phyloP scores from a whole-genome alignment of 257 asterid genomes.

The Plectranthus barbatus region DNA sequence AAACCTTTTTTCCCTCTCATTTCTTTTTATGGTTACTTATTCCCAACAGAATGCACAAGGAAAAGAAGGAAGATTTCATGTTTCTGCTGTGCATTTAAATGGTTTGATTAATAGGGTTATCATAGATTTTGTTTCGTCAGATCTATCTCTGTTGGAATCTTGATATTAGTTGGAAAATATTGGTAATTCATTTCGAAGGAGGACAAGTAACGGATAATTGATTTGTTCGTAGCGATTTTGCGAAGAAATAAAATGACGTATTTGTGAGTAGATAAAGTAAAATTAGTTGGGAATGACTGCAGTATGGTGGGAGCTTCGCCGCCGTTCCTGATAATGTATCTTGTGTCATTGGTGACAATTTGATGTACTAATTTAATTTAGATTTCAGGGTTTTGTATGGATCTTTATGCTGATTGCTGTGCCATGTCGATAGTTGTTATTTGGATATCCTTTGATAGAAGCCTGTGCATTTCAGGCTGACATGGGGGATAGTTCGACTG shows the following conservation, averaged over 20 bases:
- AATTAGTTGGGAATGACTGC: neutral
- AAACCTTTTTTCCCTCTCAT: neutral
- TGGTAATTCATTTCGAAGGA: neutral
- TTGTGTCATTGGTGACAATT: no score
- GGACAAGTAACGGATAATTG: neutral
- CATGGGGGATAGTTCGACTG: slow-evolving; percentile 22
- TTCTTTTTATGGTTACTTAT: neutral
- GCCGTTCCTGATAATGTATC: no score
- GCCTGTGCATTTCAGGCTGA: slow-evolving; percentile 28
- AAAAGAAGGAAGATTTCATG: no score
- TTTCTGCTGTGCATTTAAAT: no score
- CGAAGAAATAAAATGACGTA: neutral
- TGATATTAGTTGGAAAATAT: neutral
- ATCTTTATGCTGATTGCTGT: neutral
- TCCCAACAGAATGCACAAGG: no score
- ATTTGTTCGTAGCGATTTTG: neutral
- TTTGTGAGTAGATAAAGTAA: neutral
- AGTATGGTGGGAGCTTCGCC: no score
- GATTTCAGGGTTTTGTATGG: neutral
- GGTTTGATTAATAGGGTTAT: neutral
- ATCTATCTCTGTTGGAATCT: no score
- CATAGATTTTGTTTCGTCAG: neutral
- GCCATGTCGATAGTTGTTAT: neutral
- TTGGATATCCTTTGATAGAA: slow-evolving; percentile 1
- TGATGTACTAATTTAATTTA: neutral